Conservation (phyloP, 768 basidiomycete species). For the Russula sp. region DNA sequence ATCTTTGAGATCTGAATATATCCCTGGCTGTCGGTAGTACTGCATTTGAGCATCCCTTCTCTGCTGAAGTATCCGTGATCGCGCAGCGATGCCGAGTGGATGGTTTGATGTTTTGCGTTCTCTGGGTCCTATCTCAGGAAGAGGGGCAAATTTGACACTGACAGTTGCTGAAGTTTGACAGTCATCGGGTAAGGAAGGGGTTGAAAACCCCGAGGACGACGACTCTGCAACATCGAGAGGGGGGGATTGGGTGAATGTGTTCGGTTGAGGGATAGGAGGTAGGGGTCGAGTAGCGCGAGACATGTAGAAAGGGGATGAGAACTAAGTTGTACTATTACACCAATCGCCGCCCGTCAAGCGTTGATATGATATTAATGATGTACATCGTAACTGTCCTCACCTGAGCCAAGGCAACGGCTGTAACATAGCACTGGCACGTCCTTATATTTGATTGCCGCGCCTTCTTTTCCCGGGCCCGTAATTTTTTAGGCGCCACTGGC, state of each 20-base stretch:
- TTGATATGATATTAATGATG: no score
- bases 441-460: not conserved
- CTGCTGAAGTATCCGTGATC: slow-evolving; percentile 32
- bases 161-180: slow-evolving; percentile 1
- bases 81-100: slow-evolving; percentile 35
- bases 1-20: slow-evolving; percentile 12
- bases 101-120: slow-evolving; percentile 29
- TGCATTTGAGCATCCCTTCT: slow-evolving; percentile 19
- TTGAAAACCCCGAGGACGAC: slow-evolving; percentile 11
- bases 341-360: no score
- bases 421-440: no score
- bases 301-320: not conserved
- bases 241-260: not conserved
- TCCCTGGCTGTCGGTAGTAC: not conserved
- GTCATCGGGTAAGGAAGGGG: slow-evolving; percentile 10
- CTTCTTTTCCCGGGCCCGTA: not conserved
- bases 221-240: slow-evolving; percentile 6
- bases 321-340: not conserved
- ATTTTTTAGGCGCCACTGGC: no score
- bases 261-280: not conserved
- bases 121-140: slow-evolving; percentile 31
- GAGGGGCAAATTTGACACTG: slow-evolving; percentile 34
- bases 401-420: not conserved
- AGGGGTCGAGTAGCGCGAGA: not conserved
- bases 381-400: not conserved